phyloP scores from a whole-genome alignment of 148 eudicot species.

The Fagopyrum homotropicum region DNA sequence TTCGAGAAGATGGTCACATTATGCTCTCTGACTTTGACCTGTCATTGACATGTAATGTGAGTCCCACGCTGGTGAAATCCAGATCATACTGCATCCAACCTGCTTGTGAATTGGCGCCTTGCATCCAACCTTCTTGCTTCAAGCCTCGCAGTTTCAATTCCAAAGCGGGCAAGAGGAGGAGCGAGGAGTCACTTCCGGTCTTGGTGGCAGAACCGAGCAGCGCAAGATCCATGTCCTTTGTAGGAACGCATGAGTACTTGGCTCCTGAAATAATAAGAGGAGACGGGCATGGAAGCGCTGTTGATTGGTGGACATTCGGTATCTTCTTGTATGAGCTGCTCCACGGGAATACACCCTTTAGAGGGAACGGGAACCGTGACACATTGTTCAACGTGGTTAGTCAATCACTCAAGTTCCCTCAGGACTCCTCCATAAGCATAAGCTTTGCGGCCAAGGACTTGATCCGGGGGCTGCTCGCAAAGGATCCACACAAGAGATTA shows the following conservation, averaged over 20 bases:
- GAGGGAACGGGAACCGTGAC: slow-evolving; percentile 68
- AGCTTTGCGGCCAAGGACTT: slow-evolving; percentile 77
- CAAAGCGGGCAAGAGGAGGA: slow-evolving; percentile 31
- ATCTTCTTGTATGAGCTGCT: slow-evolving; percentile 70
- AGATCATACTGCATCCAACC: slow-evolving; percentile 61
- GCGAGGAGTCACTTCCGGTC: slow-evolving; percentile 50
- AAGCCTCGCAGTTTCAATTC: slow-evolving; percentile 47
- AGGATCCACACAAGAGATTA: slow-evolving; percentile 69
- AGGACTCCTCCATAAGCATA: slow-evolving; percentile 26
- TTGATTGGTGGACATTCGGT: slow-evolving; percentile 93
- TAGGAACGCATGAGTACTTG: slow-evolving; percentile 76
- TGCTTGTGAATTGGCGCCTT: slow-evolving; percentile 48
- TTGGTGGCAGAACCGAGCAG: slow-evolving; percentile 68
- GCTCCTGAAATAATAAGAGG: slow-evolving; percentile 79
- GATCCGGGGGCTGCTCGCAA: slow-evolving; percentile 56
- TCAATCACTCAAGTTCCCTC: slow-evolving; percentile 64
- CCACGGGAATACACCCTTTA: slow-evolving; percentile 73
- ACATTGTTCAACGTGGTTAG: slow-evolving; percentile 74
- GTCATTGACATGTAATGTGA: slow-evolving; percentile 58
- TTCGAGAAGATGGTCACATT: slow-evolving; percentile 81
- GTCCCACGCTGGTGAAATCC: slow-evolving; percentile 56
- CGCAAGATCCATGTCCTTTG: slow-evolving; percentile 81
- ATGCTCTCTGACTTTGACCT: slow-evolving; percentile 86
- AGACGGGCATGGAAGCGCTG: slow-evolving; percentile 90
- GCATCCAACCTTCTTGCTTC: slow-evolving; percentile 64